These are phyloP conservation scores for Carex parvula DNA, from an alignment of 176 grass and related monocot species.

Conservation along the genomic window DNA sequence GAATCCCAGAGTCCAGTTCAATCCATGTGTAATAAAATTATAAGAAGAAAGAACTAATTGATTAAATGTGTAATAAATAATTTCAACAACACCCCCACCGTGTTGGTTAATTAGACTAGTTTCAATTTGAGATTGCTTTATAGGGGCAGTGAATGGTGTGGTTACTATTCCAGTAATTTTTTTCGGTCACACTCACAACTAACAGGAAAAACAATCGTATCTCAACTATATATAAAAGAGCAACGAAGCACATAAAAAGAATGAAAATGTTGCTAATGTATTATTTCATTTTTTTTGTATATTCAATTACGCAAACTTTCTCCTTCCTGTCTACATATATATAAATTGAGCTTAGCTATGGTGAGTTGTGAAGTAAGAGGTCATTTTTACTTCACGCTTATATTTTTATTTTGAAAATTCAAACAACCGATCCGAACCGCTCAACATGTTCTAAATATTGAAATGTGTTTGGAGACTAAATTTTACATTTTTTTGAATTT, in stretches of 20 bases:
- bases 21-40: neutral
- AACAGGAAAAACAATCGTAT: neutral
- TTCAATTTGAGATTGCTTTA: neutral
- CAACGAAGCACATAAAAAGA: neutral
- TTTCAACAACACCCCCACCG: neutral
- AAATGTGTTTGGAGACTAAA: too few species aligned
- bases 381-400: too few species aligned
- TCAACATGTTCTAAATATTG: too few species aligned
- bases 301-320: neutral
- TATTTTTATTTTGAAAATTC: too few species aligned
- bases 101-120: neutral
- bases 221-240: neutral
- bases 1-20: neutral
- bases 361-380: too few species aligned
- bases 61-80: neutral
- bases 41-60: neutral
- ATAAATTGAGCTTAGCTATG: too few species aligned
- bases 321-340: neutral
- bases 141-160: neutral
- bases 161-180: too few species aligned
- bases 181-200: neutral
- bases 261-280: neutral
- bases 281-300: neutral
- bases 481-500: too few species aligned
- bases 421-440: too few species aligned